Conservation (phyloP, 306 rosid species). For the Dryas drummondii region DNA sequence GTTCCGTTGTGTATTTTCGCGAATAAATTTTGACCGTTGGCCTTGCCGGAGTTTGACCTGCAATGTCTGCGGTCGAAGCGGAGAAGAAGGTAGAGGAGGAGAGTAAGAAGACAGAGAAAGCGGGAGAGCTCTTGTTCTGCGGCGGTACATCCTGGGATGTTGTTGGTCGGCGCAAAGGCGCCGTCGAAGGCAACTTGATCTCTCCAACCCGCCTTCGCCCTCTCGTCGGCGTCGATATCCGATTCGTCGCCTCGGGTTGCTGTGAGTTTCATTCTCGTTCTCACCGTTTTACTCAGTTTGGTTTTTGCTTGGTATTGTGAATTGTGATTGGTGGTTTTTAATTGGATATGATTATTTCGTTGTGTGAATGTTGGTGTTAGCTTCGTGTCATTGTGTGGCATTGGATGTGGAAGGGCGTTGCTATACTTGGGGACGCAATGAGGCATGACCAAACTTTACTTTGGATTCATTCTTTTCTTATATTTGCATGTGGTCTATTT, state of each 20-base stretch:
- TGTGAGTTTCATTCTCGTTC: constrained; percentile 36
- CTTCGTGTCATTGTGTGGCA: constrained; percentile 93
- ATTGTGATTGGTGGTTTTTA: neutral
- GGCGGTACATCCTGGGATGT: constrained; percentile 91
- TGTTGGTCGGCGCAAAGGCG: constrained; percentile 74
- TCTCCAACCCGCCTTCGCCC: constrained; percentile 94
- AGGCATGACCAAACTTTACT: constrained; percentile 43
- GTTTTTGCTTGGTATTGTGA: neutral
- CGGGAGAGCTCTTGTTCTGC: constrained; percentile 90
- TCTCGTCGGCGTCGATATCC: constrained; percentile 67
- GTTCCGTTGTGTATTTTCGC: neutral
- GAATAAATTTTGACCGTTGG: constrained; percentile 32
- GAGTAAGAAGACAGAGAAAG: constrained; percentile 38
- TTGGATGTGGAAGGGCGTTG: constrained; percentile 95
- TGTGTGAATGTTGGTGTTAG: constrained; percentile 45
- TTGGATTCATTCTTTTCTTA: constrained; percentile 14
- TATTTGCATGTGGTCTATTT: neutral
- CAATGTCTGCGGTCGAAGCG: constrained; percentile 72
- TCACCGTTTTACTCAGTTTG: neutral
- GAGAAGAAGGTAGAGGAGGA: constrained; percentile 61
- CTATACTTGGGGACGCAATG: constrained; percentile 99
- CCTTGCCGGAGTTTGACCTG: constrained; percentile 53
- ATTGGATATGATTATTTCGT: constrained; percentile 2
- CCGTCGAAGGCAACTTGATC: constrained; percentile 67
- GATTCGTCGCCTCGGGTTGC: constrained; percentile 82